A percentile compares a stretch with the other conserved stretches of the same genome.
Evolutionary conservation across 179 eudicot genomes (phyloP).

Genomic region (Beta macrorhiza): DNA sequence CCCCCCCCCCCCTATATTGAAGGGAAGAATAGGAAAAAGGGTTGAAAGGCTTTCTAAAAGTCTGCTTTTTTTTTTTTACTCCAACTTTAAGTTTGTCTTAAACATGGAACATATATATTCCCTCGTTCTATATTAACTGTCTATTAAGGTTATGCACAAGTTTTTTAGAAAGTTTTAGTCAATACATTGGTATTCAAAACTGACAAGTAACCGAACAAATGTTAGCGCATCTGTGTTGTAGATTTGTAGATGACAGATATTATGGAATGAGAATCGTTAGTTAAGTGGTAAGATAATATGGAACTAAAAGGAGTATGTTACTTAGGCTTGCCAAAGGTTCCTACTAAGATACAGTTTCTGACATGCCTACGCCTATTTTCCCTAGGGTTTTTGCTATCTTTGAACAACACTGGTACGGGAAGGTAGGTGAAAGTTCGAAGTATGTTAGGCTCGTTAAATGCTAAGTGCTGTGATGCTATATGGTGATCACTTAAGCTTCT

Average conservation of each 20-base stretch:
- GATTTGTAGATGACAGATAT: no score
- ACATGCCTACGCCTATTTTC: background rate
- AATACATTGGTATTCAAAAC: no score
- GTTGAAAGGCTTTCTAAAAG: background rate
- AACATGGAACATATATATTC: no score
- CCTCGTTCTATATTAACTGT: no score
- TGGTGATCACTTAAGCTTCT: no score
- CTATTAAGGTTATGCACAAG: no score
- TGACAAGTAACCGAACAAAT: no score
- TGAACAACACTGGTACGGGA: background rate
- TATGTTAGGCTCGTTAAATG: background rate
- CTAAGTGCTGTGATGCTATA: background rate
- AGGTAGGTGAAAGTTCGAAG: background rate
- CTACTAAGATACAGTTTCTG: background rate
- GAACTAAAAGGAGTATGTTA: background rate
- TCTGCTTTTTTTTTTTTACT: background rate
- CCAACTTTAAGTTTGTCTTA: background rate
- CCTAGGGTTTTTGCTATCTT: background rate
- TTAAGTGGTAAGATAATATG: no score
- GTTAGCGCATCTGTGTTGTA: no score
- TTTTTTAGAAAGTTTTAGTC: no score
- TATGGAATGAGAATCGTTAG: no score
- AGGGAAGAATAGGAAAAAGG: slow-evolving; percentile 8
- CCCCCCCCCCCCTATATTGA: background rate
- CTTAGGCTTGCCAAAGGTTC: background rate